Base-by-base conservation (phyloP, 1,139 yeast genomes). In the Nadsonia starkeyi-henricii region DNA sequence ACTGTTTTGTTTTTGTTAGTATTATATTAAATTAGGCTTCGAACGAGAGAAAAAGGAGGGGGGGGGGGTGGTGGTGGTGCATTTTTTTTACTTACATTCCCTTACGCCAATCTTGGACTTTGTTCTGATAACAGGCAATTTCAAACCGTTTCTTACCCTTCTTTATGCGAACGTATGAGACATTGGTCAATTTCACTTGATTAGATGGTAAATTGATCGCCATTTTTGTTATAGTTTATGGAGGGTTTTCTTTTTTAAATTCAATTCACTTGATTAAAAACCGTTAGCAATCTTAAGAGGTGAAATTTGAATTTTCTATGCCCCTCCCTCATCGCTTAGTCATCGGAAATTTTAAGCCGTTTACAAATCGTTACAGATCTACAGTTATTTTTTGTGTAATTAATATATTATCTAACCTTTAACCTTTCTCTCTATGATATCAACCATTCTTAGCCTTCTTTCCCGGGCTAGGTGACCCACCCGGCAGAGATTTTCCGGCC, bases 41-140 rank as follows among this genome's bases (percentile, higher is more conserved):
- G n/a, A 23, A 20, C 23, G 4, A 17, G 7, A 30, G 20, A 26
- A n/a, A 13, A 23, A 12, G 17, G 17, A 4, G 45, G 9, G 19
- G 7, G 20, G 2, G 12, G 9, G 13, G 7, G 36, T n/a, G 15
- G 5, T 21, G 8, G 8, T 21, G 15, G 12, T 41, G 15, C 18
- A 12, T 41, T 17, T 12, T n/a, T n/a, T n/a, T n/a, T 7, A 61
- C 71, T 51, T 59, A 73, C 67, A 80, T 81, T 62, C 82, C 88
- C 62, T 77, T 76, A 58, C 96, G 73, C 81, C 91, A 91, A 65
- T 91, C 98, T 62, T 89, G 97, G 13, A 91, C 96, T 62, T 93
- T 91, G 61, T 91, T 91, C 61, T 86, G 96, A 64, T 91, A 91
- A 62, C 98, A 91, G 0, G 97, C 98, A 45, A 93, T 77, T 65